phyloP scores from a whole-genome alignment of 805 yeast genomes.

The Nadsonia fulvescens region DNA sequence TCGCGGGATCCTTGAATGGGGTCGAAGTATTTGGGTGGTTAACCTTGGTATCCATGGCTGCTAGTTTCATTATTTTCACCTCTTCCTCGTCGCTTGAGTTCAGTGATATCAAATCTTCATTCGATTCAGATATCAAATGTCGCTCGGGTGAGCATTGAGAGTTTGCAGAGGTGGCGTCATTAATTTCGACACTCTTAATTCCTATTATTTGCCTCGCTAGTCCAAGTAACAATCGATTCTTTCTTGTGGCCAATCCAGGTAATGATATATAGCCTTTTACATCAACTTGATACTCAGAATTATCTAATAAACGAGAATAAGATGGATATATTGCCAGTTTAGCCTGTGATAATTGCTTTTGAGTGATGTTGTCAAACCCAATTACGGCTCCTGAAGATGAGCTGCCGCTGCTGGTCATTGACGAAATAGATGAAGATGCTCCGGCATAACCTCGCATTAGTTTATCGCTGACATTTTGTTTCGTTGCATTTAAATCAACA shows the following conservation, averaged over 20 bases:
- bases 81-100: not conserved
- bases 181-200: constrained; percentile 4
- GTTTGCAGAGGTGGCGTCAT: not conserved
- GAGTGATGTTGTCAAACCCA: no score
- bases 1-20: not conserved
- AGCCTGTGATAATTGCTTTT: no score
- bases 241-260: constrained; percentile 54
- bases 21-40: constrained; percentile 2
- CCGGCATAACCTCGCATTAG: no score
- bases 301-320: constrained; percentile 24
- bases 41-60: not conserved
- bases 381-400: no score
- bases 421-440: no score
- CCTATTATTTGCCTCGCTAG: constrained; percentile 52
- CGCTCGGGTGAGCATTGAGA: not conserved
- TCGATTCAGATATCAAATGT: constrained; percentile 1
- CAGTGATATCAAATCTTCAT: not conserved
- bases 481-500: no score
- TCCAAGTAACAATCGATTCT: constrained; percentile 49
- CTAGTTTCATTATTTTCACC: constrained; percentile 1
- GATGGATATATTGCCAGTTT: constrained; percentile 43
- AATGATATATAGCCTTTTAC: constrained; percentile 56
- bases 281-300: constrained; percentile 30
- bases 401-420: no score
- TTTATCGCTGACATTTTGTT: no score